phyloP scores from a whole-genome alignment of 2,329 filamentous ascomycete genomes.

The Salinomyces thailandicus region DNA sequence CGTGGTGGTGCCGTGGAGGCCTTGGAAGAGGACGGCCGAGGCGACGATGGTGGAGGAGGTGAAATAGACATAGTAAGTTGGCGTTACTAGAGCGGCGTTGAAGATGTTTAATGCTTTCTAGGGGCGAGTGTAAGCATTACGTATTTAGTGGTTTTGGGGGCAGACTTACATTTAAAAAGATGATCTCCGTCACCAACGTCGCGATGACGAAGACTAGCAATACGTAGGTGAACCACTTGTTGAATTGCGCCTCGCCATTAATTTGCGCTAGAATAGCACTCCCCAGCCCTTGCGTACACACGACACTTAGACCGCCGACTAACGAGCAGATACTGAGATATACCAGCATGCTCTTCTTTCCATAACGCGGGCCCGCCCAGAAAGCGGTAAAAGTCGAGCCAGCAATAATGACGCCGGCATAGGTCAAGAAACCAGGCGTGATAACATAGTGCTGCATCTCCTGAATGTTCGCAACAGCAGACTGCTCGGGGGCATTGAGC shows the following conservation, averaged over 20 bases:
- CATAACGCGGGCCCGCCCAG: constrained; percentile 77
- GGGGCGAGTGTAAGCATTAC: constrained; percentile 6
- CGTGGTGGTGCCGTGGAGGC: constrained; percentile 75
- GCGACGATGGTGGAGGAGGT: constrained; percentile 92
- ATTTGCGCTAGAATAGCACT: constrained; percentile 83
- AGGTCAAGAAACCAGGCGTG: constrained; percentile 73
- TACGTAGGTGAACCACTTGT: constrained; percentile 94
- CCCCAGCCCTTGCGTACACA: constrained; percentile 85
- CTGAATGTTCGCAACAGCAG: constrained; percentile 76
- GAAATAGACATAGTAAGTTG: constrained; percentile 98
- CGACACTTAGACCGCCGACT: constrained; percentile 87
- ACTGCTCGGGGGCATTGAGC: constrained; percentile 80
- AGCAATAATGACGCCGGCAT: constrained; percentile 71
- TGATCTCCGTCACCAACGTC: constrained; percentile 87
- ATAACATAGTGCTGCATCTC: constrained; percentile 86
- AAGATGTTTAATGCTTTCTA: constrained; percentile 98
- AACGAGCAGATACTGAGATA: constrained; percentile 95
- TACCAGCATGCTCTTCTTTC: constrained; percentile 94
- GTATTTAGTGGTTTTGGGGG: not conserved
- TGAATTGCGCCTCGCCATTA: constrained; percentile 75
- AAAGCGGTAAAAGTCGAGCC: constrained; percentile 62
- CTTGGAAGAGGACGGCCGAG: constrained; percentile 81
- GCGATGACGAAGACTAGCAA: constrained; percentile 78
- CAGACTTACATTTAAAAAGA: constrained; percentile 76
- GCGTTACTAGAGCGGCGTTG: constrained; percentile 92